Conservation (phyloP, 352 stramenopile species). For the Discostella stelligera region DNA sequence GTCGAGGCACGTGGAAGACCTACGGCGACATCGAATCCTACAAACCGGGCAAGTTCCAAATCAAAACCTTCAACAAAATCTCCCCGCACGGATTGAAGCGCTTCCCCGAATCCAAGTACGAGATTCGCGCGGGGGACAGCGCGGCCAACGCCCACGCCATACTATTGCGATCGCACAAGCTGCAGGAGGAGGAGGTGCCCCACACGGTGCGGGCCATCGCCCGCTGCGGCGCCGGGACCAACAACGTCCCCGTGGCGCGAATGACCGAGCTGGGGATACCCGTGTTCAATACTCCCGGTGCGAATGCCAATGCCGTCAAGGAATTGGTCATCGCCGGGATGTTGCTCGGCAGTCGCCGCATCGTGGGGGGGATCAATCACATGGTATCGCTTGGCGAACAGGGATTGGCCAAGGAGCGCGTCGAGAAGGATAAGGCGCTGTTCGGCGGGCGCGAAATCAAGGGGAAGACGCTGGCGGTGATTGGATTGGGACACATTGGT, state of each 20-base stretch:
- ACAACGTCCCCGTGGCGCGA: conserved; percentile 80
- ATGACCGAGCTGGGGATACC: conserved; percentile 88
- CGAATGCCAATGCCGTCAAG: conserved; percentile 93
- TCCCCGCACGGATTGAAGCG: conserved; percentile 67
- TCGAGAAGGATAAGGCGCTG: conserved; percentile 85
- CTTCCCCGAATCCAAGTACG: conserved; percentile 70
- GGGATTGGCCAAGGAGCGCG: conserved; percentile 73
- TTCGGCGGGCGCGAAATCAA: conserved; percentile 83
- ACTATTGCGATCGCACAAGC: conserved; percentile 78
- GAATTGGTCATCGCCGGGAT: conserved; percentile 92
- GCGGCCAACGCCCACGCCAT: conserved; percentile 77
- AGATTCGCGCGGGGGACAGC: conserved; percentile 50
- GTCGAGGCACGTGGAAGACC: conserved; percentile 71
- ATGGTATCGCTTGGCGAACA: conserved; percentile 80
- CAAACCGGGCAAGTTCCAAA: conserved; percentile 73
- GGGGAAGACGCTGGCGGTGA: conserved; percentile 92
- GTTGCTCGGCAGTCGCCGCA: conserved; percentile 73
- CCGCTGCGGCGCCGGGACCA: conserved; percentile 82
- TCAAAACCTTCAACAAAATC: conserved; percentile 85
- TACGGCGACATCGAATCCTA: conserved; percentile 73
- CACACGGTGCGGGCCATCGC: conserved; percentile 77
- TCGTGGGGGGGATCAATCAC: conserved; percentile 83
- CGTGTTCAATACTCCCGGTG: conserved; percentile 94
- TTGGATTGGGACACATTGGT: conserved; percentile 92
- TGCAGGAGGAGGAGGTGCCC: conserved; percentile 76